Evolutionary conservation across 2,329 filamentous ascomycete genomes (phyloP).

Genomic region (Nigrospora sphaerica): DNA sequence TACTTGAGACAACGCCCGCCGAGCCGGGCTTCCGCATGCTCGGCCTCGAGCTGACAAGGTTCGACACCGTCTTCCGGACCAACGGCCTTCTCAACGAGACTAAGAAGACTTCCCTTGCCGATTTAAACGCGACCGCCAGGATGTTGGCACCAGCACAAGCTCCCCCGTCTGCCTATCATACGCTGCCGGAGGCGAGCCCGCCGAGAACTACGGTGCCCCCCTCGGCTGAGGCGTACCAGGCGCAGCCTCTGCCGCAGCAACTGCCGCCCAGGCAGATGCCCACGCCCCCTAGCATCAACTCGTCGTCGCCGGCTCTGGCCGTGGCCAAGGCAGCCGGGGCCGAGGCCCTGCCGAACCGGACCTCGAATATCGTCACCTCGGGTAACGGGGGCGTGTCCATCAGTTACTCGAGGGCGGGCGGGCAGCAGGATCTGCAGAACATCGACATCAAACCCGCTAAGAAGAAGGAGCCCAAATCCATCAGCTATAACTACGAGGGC

Average conservation of each 20-base stretch:
- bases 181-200: too few species aligned
- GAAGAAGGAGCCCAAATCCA: conserved; percentile 22
- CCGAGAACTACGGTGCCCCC: too few species aligned
- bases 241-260: not conserved
- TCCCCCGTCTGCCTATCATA: too few species aligned
- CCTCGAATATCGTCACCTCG: conserved; percentile 20
- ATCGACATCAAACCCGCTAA: conserved; percentile 23
- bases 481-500: conserved; percentile 20
- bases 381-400: conserved; percentile 26
- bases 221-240: too few species aligned
- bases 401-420: conserved; percentile 25
- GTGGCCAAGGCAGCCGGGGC: not conserved
- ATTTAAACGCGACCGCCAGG: too few species aligned
- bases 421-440: conserved; percentile 21
- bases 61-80: conserved; percentile 22
- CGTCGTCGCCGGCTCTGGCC: conserved; percentile 6
- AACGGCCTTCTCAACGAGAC: conserved; percentile 22
- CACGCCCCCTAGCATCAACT: not conserved
- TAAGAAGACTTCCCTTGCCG: conserved; percentile 9
- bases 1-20: conserved; percentile 24
- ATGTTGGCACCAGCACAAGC: too few species aligned
- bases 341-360: conserved; percentile 7
- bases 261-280: not conserved
- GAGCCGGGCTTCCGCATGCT: conserved; percentile 22
- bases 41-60: conserved; percentile 22